These are phyloP conservation scores for Cymbopogon flexuosus DNA, from an alignment of 202 grass and related monocot species.

Conservation along the genomic window DNA sequence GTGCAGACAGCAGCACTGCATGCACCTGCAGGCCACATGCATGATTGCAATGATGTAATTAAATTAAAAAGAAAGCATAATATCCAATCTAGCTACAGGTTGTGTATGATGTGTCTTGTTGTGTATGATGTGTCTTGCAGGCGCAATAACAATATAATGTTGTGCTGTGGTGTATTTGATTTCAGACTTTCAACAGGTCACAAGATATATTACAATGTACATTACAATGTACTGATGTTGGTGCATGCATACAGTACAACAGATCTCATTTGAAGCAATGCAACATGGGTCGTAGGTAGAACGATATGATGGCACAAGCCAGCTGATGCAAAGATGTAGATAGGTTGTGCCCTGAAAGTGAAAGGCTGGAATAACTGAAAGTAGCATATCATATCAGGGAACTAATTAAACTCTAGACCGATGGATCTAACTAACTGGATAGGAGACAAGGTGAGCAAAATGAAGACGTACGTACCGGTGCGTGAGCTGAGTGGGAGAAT, in stretches of 20 bases:
- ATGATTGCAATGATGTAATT: neutral
- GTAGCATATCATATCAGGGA: neutral
- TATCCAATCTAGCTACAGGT: neutral
- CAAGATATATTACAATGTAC: no score
- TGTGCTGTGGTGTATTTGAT: no score
- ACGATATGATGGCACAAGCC: no score
- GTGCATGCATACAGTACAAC: no score
- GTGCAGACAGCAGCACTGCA: neutral
- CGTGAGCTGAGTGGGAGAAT: neutral
- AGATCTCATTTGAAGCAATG: no score
- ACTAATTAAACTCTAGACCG: neutral
- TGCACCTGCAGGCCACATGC: neutral
- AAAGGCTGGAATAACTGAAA: neutral
- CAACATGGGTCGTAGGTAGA: no score
- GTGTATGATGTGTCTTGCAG: no score
- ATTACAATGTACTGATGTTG: no score
- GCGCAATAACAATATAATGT: neutral
- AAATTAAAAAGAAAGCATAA: neutral
- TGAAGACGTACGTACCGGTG: neutral
- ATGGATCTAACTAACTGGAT: no score
- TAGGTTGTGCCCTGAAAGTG: neutral
- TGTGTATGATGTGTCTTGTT: neutral
- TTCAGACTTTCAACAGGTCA: no score
- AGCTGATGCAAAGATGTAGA: no score
- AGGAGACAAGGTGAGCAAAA: neutral